Evolutionary conservation across 1,284 basidiomycete species (phyloP), one percentile per base, ranked within the genome.

Genomic region (Pyrrhoderma lamaoense): DNA sequence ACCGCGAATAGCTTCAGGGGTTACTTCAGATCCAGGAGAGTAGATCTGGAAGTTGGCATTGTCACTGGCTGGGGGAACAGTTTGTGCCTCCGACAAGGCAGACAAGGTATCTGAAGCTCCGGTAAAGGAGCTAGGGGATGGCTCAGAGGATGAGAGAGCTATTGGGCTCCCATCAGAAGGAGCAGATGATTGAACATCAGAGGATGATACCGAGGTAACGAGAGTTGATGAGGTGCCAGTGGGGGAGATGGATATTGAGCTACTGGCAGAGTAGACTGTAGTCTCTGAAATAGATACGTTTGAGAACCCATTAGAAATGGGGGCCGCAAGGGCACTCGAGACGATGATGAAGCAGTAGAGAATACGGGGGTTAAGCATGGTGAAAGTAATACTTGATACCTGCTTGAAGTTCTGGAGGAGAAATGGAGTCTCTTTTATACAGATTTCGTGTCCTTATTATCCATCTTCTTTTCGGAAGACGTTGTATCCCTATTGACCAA

Each of bases 31-130:
- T 31, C 55, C 61, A 34, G 59, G 64, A 46, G 68, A 67, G 63
- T 73, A 76, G 16, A 71, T 60, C 8, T 65, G 67, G 34, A 53
- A 57, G 64, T 83, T 83, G 22, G 79, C 76, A 58, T 79, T 67
- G 52, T 76, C 68, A 55, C 66, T 71, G 31, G 77, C 76, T 43
- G 68, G 70, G 8, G 73, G 68, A 13, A 73, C 72, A 3, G 79
- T 80, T 49, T 27, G 53, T 16, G n/a, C 54, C 45, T 55, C 53
- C 8, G 44, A 40, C 7, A 36, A 45, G n/a, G 53, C 53, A 25
- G 49, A 51, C 13, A 40, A 43, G 14, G 39, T 34, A 37, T 47
- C 27, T 13, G 23, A 42, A 36, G 36, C 31, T 42, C n/a, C n/a
- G n/a, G n/a, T n/a, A n/a, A n/a, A n/a, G 16, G 51, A 53, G 22